Percentiles rank a stretch among this genome's conserved stretches.
phyloP scores from a whole-genome alignment of 2,329 filamentous ascomycete genomes.

The Colletotrichum noveboracense region DNA sequence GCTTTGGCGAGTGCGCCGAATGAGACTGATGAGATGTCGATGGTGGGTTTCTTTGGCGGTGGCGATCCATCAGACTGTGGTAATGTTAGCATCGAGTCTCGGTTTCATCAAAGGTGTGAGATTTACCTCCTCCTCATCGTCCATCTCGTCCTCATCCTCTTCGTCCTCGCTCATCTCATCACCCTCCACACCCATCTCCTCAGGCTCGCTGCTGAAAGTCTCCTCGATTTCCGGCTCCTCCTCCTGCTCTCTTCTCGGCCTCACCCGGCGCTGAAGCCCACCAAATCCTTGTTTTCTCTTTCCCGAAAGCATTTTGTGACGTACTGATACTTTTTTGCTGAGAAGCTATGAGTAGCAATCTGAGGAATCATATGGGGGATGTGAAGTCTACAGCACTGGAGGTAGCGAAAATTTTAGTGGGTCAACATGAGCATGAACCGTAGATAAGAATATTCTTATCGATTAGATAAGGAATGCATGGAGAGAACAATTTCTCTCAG shows the following conservation, averaged over 20 bases:
- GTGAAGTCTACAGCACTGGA: not conserved
- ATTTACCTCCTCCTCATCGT: conserved; percentile 31
- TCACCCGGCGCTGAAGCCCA: conserved; percentile 43
- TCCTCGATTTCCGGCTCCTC: conserved; percentile 32
- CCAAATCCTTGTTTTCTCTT: conserved; percentile 20
- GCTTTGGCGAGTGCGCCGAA: conserved; percentile 92
- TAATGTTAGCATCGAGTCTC: conserved; percentile 27
- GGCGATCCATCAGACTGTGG: conserved; percentile 26
- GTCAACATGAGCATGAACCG: conserved; percentile 1
- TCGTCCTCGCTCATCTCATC: conserved; percentile 5
- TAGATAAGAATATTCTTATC: not conserved
- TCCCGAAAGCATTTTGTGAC: conserved; percentile 10
- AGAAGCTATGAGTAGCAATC: not conserved
- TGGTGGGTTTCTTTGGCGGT: conserved; percentile 30
- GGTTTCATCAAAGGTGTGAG: not conserved
- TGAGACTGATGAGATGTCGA: conserved; percentile 68
- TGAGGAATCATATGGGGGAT: not conserved
- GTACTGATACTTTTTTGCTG: not conserved
- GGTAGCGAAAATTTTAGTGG: conserved; percentile 22
- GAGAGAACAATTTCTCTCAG: not conserved
- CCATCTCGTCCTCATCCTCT: conserved; percentile 36
- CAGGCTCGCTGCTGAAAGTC: conserved; percentile 9
- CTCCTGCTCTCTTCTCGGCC: conserved; percentile 33
- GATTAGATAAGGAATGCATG: not conserved
- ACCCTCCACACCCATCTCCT: not conserved